Evolutionary conservation across 495 filamentous ascomycete genomes (phyloP).

Genomic region (Lophium mytilinum): DNA sequence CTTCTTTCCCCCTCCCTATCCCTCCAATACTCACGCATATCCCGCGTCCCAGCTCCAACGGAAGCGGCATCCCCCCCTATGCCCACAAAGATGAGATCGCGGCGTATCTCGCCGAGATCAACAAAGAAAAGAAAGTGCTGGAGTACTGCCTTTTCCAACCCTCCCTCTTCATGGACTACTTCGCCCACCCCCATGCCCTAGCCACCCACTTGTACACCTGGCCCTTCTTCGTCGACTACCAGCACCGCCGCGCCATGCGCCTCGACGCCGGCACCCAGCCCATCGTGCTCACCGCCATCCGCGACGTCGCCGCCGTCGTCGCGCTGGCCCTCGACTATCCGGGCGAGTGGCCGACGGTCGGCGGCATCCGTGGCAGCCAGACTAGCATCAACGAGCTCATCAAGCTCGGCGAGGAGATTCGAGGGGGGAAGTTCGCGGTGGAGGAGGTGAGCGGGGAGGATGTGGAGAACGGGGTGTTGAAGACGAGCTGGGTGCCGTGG

Average conservation of each 20-base stretch:
- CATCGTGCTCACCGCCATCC: constrained; percentile 12
- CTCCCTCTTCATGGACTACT: constrained; percentile 20
- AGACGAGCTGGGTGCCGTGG: constrained; percentile 10
- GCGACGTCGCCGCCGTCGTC: constrained; percentile 8
- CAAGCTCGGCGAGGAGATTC: constrained; percentile 6
- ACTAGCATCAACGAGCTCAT: constrained; percentile 9
- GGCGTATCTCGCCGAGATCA: constrained; percentile 7
- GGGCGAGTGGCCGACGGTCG: constrained; percentile 7
- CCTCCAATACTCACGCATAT: not conserved
- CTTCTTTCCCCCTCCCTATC: not conserved
- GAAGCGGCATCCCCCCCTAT: constrained; percentile 7
- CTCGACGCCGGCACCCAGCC: constrained; percentile 12
- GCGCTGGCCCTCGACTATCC: constrained; percentile 7
- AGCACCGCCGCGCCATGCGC: constrained; percentile 9
- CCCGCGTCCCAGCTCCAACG: constrained; percentile 1
- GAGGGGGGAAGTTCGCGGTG: constrained; percentile 6
- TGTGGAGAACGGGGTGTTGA: constrained; percentile 7
- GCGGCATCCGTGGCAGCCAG: constrained; percentile 9
- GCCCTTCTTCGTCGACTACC: constrained; percentile 18
- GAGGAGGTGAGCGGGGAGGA: constrained; percentile 9
- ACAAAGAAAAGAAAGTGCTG: constrained; percentile 5
- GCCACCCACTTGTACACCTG: constrained; percentile 3
- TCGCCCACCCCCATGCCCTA: constrained; percentile 16
- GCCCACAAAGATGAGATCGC: constrained; percentile 10
- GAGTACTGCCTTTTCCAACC: constrained; percentile 23